Evolutionary conservation across 768 basidiomycete species (phyloP).

Genomic region (Ramaria sp.): DNA sequence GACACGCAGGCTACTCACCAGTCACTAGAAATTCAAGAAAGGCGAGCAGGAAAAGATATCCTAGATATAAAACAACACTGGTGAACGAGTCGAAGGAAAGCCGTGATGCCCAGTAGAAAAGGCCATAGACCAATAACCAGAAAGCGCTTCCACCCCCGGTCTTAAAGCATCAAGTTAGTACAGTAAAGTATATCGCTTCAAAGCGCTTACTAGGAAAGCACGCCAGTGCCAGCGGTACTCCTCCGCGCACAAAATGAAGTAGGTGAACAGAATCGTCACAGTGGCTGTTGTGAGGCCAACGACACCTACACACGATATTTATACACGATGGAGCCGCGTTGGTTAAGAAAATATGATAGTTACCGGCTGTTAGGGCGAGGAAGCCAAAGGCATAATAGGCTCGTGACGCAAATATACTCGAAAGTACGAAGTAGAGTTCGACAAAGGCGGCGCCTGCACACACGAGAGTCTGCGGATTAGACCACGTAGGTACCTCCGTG

Average conservation of each 20-base stretch:
- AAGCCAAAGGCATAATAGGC: constrained; percentile 97
- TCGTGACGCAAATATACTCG: constrained; percentile 82
- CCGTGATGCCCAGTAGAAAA: constrained; percentile 82
- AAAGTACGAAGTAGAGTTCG: constrained; percentile 87
- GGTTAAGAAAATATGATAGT: neutral
- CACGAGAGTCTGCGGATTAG: neutral
- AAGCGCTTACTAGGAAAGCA: constrained; percentile 3
- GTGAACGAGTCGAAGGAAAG: constrained; percentile 78
- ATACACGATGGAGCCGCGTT: neutral
- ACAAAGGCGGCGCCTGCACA: constrained; percentile 84
- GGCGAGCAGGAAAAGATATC: constrained; percentile 77
- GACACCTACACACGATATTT: constrained; percentile 29
- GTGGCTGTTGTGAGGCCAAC: constrained; percentile 85
- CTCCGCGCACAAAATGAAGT: constrained; percentile 89
- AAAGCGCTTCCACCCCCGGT: constrained; percentile 87
- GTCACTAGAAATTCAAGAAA: constrained; percentile 84
- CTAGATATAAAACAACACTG: constrained; percentile 77
- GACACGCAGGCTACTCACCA: constrained; percentile 34
- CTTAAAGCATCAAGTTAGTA: neutral
- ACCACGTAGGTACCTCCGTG: neutral
- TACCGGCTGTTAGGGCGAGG: constrained; percentile 64
- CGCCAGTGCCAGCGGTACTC: constrained; percentile 61
- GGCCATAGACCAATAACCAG: constrained; percentile 83
- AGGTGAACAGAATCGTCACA: constrained; percentile 78
- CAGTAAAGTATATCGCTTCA: neutral